phyloP scores from a whole-genome alignment of 345 rosid species.

The Linum tenue region DNA sequence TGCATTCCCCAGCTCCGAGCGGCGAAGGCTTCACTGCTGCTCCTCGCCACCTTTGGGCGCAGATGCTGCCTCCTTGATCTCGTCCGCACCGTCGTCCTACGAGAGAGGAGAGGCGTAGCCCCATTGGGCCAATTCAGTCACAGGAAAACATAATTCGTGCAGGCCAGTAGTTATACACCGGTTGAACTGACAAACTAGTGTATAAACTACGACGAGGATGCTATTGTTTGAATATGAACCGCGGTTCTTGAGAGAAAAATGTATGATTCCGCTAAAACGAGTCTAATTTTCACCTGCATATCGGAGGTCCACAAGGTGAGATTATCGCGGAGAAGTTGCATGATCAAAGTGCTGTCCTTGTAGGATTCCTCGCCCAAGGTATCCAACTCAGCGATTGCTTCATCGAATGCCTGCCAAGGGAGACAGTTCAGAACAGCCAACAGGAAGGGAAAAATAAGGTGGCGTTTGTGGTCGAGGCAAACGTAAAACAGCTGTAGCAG shows the following conservation, averaged over 20 bases:
- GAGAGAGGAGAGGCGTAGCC: not conserved
- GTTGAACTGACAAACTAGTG: too few species aligned
- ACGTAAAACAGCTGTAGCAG: not conserved
- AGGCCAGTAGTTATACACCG: too few species aligned
- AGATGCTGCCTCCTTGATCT: not conserved
- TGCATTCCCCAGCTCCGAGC: not conserved
- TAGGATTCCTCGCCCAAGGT: slow-evolving; percentile 31
- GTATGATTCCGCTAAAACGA: not conserved
- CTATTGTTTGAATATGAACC: not conserved
- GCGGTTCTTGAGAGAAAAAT: not conserved
- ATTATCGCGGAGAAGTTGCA: slow-evolving; percentile 34
- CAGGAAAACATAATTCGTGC: not conserved
- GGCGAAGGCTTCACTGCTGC: not conserved
- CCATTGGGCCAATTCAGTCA: not conserved
- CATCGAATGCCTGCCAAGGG: slow-evolving; percentile 24
- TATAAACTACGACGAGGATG: not conserved
- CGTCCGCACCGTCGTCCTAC: not conserved
- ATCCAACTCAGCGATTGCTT: slow-evolving; percentile 29
- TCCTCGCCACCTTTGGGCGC: not conserved
- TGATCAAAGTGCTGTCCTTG: slow-evolving; percentile 32
- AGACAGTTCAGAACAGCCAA: not conserved
- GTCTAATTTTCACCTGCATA: slow-evolving; percentile 34
- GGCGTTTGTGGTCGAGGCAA: not conserved
- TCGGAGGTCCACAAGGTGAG: slow-evolving; percentile 49
- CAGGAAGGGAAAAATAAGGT: not conserved